Base-by-base conservation (phyloP, 176 grass and related monocot species). In the Aegilops bicornis region DNA sequence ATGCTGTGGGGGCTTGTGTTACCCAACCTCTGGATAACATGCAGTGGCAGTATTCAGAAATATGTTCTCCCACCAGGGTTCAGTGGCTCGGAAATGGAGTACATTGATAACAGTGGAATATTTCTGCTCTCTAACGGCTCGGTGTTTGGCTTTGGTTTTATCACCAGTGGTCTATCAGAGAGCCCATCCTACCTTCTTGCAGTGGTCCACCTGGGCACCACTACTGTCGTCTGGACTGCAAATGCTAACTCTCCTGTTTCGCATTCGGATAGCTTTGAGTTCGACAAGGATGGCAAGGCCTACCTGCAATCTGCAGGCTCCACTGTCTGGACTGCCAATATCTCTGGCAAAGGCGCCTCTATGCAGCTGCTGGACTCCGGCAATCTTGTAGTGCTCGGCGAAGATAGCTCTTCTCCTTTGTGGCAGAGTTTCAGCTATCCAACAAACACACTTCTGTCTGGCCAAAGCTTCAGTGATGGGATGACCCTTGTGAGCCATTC, bases 371-470 rank as follows among this genome's bases (percentile, higher is more conserved):
- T 92, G 62, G 82, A 99, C 79, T 90, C 94, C 0, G 97, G 97
- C 66, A 96, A 99, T 72, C 85, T 99, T 32, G 56, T 99, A 23
- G 56, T 99, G 39, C 68, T 94, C n/a, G 88, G 89, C 36, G 62
- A 86, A 59, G 94, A 90, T 19, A 10, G 31, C 20, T 85, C 87
- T 52, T 90, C 90, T 36, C 92, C 76, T 65, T 76, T 96, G 24
- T 99, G 97, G 94, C 94, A 96, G 89, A 99, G 94, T 84, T 99
- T 99, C 79, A 87, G 70, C 87, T 15, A 96, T 80, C 97, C 97
- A 27, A 96, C 97, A 1, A 83, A 99, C 85, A 96, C 92, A 23
- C 93, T 99, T 50, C 83, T 99, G 3, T 87, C 94, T 52, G 85
- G 89, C 9, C 97, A 99, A 77, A 96, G 32, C 59, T 99, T 99